A percentile compares a stretch with the other conserved stretches of the same genome.
phyloP scores from a whole-genome alignment of 108 stramenopile genomes.

The Ochromonas danica region DNA sequence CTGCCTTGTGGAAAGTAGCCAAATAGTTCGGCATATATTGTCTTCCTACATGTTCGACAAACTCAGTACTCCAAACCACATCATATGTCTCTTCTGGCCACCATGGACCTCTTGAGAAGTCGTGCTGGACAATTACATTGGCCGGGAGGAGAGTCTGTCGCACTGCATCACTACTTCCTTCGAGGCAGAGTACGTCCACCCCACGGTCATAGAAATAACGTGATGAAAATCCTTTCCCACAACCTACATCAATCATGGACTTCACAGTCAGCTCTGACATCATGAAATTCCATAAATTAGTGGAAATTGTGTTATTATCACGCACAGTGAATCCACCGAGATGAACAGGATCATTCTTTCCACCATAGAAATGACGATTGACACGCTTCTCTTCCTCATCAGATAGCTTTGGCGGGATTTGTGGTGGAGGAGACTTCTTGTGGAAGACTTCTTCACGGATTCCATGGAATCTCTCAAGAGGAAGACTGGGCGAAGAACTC shows the following conservation, averaged over 20 bases:
- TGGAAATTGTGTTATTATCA: constrained; percentile 59
- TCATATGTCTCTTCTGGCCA: constrained; percentile 76
- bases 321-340: constrained; percentile 71
- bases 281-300: constrained; percentile 60
- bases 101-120: constrained; percentile 68
- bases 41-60: constrained; percentile 58
- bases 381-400: background rate
- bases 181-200: constrained; percentile 62
- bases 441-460: too few relatives aligned
- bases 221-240: constrained; percentile 67
- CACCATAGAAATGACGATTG: constrained; percentile 55
- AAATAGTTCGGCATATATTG: constrained; percentile 74
- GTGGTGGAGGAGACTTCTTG: background rate
- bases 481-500: too few relatives aligned
- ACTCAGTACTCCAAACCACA: constrained; percentile 75
- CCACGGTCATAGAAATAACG: constrained; percentile 60
- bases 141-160: constrained; percentile 61
- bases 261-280: constrained; percentile 61
- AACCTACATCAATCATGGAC: constrained; percentile 72
- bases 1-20: constrained; percentile 69
- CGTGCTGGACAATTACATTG: constrained; percentile 54
- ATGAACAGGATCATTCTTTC: constrained; percentile 67
- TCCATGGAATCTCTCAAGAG: too few relatives aligned
- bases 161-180: constrained; percentile 74
- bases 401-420: background rate